Percentiles rank a stretch among this genome's conserved stretches.
phyloP scores from a whole-genome alignment of 495 filamentous ascomycete species.

The Cetradonia linearis region DNA sequence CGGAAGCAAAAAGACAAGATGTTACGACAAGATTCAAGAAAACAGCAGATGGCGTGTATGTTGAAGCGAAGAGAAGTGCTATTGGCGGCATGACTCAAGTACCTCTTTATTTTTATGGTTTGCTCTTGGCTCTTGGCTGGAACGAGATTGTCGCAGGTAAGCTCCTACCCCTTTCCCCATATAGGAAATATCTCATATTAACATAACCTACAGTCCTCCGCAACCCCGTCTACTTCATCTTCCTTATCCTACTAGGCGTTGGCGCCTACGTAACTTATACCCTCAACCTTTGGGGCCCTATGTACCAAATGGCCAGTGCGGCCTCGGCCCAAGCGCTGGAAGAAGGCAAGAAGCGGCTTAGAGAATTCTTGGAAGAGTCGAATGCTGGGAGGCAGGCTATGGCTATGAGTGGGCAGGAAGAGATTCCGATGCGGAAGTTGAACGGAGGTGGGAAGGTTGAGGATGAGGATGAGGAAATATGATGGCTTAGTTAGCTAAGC shows the following conservation, averaged over 20 bases:
- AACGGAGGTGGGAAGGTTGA: conserved; percentile 45
- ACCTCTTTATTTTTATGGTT: conserved; percentile 84
- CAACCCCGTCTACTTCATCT: conserved; percentile 85
- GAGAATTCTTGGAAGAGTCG: conserved; percentile 73
- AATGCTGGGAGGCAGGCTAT: conserved; percentile 73
- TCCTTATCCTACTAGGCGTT: conserved; percentile 63
- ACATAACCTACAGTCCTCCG: conserved; percentile 58
- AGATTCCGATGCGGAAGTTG: conserved; percentile 48
- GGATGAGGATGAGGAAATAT: conserved; percentile 41
- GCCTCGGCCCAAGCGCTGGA: conserved; percentile 77
- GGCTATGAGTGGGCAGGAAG: conserved; percentile 50
- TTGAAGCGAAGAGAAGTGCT: conserved; percentile 92
- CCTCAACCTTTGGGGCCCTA: conserved; percentile 91
- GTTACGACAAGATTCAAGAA: conserved; percentile 94
- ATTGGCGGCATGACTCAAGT: conserved; percentile 93
- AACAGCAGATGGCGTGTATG: conserved; percentile 90
- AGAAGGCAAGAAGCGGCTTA: conserved; percentile 76
- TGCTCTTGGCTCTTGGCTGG: conserved; percentile 86
- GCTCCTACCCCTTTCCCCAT: conserved; percentile 26
- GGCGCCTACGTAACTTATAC: conserved; percentile 81
- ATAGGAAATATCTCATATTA: conserved; percentile 23
- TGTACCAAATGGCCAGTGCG: conserved; percentile 86
- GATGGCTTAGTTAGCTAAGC: conserved; percentile 11
- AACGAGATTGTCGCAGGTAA: conserved; percentile 90
- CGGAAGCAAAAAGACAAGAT: conserved; percentile 78